phyloP scores from a whole-genome alignment of 805 yeast genomes.

The Candida boleticola region DNA sequence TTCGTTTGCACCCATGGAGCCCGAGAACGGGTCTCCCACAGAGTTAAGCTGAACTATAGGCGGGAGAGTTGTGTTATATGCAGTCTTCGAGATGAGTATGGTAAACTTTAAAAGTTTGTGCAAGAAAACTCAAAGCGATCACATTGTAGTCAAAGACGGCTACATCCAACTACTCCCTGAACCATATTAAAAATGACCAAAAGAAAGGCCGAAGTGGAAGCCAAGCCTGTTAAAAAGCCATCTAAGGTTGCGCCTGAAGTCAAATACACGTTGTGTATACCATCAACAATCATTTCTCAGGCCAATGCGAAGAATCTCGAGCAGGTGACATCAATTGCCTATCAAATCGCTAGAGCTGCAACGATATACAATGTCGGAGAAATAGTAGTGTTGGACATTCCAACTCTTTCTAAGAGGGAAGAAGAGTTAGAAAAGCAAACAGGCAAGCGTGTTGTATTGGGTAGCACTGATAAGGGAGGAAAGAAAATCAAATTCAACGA shows the following conservation, averaged over 20 bases:
- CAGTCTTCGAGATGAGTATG: slow-evolving; percentile 1
- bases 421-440: slow-evolving; percentile 19
- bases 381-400: slow-evolving; percentile 64
- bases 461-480: slow-evolving; percentile 21
- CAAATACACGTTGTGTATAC: slow-evolving; percentile 65
- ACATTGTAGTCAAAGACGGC: no score
- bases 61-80: neutral
- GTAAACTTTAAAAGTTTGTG: no score
- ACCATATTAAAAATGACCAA: slow-evolving; percentile 22
- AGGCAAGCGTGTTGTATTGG: slow-evolving; percentile 18
- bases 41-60: slow-evolving; percentile 9
- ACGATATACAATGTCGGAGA: slow-evolving; percentile 71
- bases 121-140: no score
- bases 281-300: slow-evolving; percentile 58
- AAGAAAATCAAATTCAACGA: slow-evolving; percentile 31
- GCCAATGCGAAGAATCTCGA: slow-evolving; percentile 62
- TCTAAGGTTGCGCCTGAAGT: slow-evolving; percentile 19
- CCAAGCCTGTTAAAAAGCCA: slow-evolving; percentile 29
- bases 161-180: no score
- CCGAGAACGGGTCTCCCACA: no score
- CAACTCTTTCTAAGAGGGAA: slow-evolving; percentile 18
- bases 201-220: slow-evolving; percentile 19
- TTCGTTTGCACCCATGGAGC: no score
- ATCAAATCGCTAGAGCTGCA: slow-evolving; percentile 77
- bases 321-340: slow-evolving; percentile 70